phyloP scores from a whole-genome alignment of 2,329 filamentous ascomycete species.

The Talaromyces sp. region DNA sequence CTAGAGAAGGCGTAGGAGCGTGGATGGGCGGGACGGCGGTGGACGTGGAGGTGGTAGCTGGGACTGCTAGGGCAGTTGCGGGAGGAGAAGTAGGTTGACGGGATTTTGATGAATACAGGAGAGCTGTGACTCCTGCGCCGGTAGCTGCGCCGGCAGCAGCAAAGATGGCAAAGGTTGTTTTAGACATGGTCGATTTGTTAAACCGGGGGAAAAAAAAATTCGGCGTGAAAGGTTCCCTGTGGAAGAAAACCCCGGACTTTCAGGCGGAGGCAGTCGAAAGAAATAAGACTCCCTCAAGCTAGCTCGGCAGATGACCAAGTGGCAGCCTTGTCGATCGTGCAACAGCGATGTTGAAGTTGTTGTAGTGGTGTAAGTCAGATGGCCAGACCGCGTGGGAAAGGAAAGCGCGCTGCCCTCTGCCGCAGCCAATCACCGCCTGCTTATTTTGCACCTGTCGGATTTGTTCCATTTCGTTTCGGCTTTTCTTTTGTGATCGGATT shows the following conservation, averaged over 20 bases:
- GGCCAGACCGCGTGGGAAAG: conserved; percentile 12
- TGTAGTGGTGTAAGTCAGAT: conserved; percentile 5
- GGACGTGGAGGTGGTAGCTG: conserved; percentile 38
- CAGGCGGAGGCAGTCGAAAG: not conserved
- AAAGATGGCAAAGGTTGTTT: conserved; percentile 70
- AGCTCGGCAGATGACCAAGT: not conserved
- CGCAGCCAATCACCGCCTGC: conserved; percentile 12
- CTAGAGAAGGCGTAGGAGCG: conserved; percentile 27
- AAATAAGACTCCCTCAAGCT: not conserved
- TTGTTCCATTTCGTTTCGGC: not conserved
- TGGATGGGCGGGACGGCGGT: conserved; percentile 32
- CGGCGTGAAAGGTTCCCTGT: not conserved
- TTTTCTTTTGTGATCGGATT: not conserved
- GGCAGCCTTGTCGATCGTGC: not conserved
- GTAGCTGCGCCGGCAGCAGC: conserved; percentile 73
- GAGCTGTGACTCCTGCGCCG: conserved; percentile 68
- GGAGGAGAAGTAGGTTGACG: conserved; percentile 43
- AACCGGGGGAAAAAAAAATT: not conserved
- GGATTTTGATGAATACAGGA: conserved; percentile 63
- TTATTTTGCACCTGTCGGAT: conserved; percentile 9
- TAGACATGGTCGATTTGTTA: conserved; percentile 61
- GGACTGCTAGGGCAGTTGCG: conserved; percentile 27
- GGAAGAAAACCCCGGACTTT: not conserved
- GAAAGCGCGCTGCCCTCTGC: conserved; percentile 1
- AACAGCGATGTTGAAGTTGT: not conserved